Percentiles rank a stretch among this genome's conserved stretches.
These are phyloP conservation scores for Camelina hispida DNA, from an alignment of 345 rosid genomes.

Conservation along the genomic window DNA sequence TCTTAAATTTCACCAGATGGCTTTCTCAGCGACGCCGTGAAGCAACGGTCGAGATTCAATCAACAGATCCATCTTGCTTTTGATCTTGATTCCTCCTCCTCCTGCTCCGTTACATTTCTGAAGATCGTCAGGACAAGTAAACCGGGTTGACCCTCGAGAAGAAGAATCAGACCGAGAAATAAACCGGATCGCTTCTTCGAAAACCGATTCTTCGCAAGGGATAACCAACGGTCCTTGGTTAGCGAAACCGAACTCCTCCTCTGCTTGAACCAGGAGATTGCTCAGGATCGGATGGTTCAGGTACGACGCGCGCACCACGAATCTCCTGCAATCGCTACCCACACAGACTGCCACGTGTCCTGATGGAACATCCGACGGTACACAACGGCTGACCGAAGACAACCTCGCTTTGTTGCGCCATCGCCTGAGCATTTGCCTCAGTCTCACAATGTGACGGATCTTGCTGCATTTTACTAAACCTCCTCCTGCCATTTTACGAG, in stretches of 20 bases:
- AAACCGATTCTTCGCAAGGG: slow-evolving; percentile 87
- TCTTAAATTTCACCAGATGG: slow-evolving; percentile 50
- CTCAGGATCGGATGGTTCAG: slow-evolving; percentile 88
- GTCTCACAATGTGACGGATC: slow-evolving; percentile 92
- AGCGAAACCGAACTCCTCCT: slow-evolving; percentile 85
- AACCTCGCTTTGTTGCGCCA: slow-evolving; percentile 90
- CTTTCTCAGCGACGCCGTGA: slow-evolving; percentile 55
- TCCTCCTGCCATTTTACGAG: slow-evolving; percentile 51
- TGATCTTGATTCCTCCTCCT: slow-evolving; percentile 51
- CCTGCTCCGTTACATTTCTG: slow-evolving; percentile 54
- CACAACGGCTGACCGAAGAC: slow-evolving; percentile 58
- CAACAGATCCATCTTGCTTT: slow-evolving; percentile 58
- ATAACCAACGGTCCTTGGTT: slow-evolving; percentile 82
- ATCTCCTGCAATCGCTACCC: slow-evolving; percentile 69
- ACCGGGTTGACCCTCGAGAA: slow-evolving; percentile 46
- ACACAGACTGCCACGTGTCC: slow-evolving; percentile 93
- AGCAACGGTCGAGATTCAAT: slow-evolving; percentile 85
- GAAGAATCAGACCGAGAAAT: slow-evolving; percentile 70
- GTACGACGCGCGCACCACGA: slow-evolving; percentile 82
- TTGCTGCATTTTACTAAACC: slow-evolving; percentile 80
- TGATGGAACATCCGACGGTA: slow-evolving; percentile 86
- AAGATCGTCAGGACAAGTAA: slow-evolving; percentile 58
- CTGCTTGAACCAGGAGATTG: slow-evolving; percentile 71
- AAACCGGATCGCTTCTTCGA: slow-evolving; percentile 75
- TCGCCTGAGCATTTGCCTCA: slow-evolving; percentile 79